These are phyloP conservation scores for Coemansia sp. DNA, from an alignment of 192 early-diverging fungal species.

Conservation along the genomic window DNA sequence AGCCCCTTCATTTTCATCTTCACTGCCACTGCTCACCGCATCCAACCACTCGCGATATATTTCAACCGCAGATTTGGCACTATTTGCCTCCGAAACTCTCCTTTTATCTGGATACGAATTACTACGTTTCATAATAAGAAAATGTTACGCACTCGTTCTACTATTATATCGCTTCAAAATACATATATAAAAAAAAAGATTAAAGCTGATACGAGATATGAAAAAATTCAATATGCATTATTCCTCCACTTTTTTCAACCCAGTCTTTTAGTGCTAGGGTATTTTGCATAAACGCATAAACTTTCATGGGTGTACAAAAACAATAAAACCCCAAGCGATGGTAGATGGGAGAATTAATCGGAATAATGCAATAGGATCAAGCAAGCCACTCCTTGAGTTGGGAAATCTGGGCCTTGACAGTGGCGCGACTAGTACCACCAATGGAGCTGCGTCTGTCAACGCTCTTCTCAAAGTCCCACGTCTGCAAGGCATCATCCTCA, in stretches of 20 bases:
- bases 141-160: background rate
- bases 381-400: conserved; percentile 65
- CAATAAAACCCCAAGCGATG: background rate
- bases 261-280: background rate
- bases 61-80: conserved; percentile 20
- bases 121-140: too few relatives aligned
- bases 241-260: too few relatives aligned
- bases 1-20: background rate
- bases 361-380: background rate
- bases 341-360: too few relatives aligned
- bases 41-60: conserved; percentile 40
- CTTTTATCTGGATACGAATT: too few relatives aligned
- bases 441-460: conserved; percentile 84
- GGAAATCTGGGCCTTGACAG: conserved; percentile 81
- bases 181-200: background rate
- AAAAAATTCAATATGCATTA: background rate
- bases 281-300: background rate
- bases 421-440: conserved; percentile 83
- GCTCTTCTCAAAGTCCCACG: conserved; percentile 91
- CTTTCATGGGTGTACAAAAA: background rate
- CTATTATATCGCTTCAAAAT: conserved; percentile 1
- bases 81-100: background rate
- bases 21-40: conserved; percentile 21
- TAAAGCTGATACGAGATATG: too few relatives aligned
- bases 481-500: conserved; percentile 72